Conservation (phyloP, 345 rosid species). For the Salix arbutifolia region DNA sequence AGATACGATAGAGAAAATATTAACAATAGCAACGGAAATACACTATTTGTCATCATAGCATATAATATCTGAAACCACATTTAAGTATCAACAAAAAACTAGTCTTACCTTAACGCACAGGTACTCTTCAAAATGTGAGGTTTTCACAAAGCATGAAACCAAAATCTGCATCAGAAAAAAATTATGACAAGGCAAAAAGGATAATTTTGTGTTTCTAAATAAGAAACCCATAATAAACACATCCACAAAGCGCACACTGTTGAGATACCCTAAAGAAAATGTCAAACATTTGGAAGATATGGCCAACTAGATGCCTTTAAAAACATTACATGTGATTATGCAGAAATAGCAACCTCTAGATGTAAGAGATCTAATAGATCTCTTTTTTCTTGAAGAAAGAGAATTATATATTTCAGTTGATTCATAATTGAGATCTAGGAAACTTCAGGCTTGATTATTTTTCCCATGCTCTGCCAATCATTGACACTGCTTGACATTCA, state of each 20-base stretch:
- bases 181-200: conserved; percentile 11
- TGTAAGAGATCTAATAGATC: background rate
- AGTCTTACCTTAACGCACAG: conserved; percentile 70
- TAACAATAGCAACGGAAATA: background rate
- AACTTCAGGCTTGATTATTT: background rate
- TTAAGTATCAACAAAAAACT: background rate
- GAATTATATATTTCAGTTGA: background rate
- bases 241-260: background rate
- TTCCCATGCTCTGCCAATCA: background rate
- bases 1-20: background rate
- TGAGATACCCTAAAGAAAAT: background rate
- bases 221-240: background rate
- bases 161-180: conserved; percentile 53
- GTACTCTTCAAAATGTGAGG: conserved; percentile 82
- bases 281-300: background rate
- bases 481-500: background rate
- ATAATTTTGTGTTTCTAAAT: background rate
- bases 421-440: background rate
- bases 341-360: background rate
- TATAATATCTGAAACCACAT: conserved; percentile 5
- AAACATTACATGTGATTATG: background rate
- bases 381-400: background rate
- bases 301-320: background rate
- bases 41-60: background rate
- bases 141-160: conserved; percentile 87